Percentiles rank a stretch among this genome's conserved stretches.
Conservation (phyloP, 1,139 yeast species). For the Blastobotrys ciferrii region DNA sequence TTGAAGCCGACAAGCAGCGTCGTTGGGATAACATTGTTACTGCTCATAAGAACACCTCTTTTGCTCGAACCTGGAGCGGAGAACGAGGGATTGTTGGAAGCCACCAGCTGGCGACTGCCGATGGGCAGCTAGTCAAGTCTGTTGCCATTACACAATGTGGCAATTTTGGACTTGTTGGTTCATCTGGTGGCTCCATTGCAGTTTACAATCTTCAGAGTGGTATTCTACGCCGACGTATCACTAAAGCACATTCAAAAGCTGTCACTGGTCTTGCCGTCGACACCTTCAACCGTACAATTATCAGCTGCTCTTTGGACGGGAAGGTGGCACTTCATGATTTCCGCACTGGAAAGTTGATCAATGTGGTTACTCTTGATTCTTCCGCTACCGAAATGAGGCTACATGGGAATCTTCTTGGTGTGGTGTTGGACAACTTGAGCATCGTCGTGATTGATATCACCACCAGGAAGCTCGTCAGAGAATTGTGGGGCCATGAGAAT, state of each 20-base stretch:
- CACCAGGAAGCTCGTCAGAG: constrained; percentile 81
- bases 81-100: constrained; percentile 78
- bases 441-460: constrained; percentile 79
- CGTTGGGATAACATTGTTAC: constrained; percentile 97
- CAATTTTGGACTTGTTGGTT: constrained; percentile 92
- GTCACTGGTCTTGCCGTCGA: constrained; percentile 90
- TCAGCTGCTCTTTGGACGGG: constrained; percentile 88
- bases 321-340: constrained; percentile 85
- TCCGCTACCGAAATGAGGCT: constrained; percentile 77
- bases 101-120: constrained; percentile 66
- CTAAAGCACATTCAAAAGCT: constrained; percentile 65
- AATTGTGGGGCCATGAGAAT: constrained; percentile 85
- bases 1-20: constrained; percentile 74
- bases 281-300: constrained; percentile 85
- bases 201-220: constrained; percentile 94
- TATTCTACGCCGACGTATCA: constrained; percentile 56
- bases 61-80: constrained; percentile 94
- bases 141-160: constrained; percentile 91
- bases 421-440: constrained; percentile 82
- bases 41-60: constrained; percentile 77
- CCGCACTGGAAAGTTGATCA: constrained; percentile 63
- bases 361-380: constrained; percentile 66
- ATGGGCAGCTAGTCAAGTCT: constrained; percentile 75
- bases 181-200: constrained; percentile 82
- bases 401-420: constrained; percentile 80